Evolutionary conservation across 805 yeast species (phyloP), one percentile per base, ranked within the genome.

Genomic region (Wickerhamomyces alni): DNA sequence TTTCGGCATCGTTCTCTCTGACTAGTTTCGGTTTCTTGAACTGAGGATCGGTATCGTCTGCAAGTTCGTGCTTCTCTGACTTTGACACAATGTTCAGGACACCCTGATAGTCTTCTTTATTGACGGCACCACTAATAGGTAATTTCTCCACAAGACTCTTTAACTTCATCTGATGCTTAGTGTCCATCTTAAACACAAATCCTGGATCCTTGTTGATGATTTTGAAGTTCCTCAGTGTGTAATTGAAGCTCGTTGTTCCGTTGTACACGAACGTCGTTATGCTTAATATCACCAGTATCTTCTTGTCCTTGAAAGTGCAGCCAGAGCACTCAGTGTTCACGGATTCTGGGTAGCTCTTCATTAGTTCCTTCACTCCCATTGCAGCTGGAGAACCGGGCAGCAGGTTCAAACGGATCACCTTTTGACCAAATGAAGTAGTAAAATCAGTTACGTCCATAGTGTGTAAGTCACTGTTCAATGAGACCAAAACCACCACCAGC

Each of bases 401-500:
- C 16, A 30, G 26, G 12, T 13, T 18, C 16, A 36, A 17, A n/a
- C 11, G 27, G 21, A 34, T 17, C 22, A 18, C 15, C 13, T 28
- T 13, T 5, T n/a, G 9, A 13, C 25, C 28, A 6, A 15, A 27
- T 5, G 31, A n/a, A 18, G 17, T 18, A 3, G 46, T 45, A 17
- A 45, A 45, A 30, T 45, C 48, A 4, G 46, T 45, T 13, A 42
- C 17, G 12, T 24, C 37, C 10, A 43, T 18, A 3, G 16, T 7
- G 5, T 25, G 32, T 3, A 13, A 18, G 4, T 29, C 15, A 11
- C 18, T 19, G 6, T 17, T 18, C 5, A 11, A 34, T 4, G 17
- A 21, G 12, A 28, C 4, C 18, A 35, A 16, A 4, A 28, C n/a
- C 27, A 29, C 15, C 12, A 15, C 15, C 11, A 35, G 8, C n/a